Conservation (phyloP, 257 asterid genomes). For the Coffea canephora region DNA sequence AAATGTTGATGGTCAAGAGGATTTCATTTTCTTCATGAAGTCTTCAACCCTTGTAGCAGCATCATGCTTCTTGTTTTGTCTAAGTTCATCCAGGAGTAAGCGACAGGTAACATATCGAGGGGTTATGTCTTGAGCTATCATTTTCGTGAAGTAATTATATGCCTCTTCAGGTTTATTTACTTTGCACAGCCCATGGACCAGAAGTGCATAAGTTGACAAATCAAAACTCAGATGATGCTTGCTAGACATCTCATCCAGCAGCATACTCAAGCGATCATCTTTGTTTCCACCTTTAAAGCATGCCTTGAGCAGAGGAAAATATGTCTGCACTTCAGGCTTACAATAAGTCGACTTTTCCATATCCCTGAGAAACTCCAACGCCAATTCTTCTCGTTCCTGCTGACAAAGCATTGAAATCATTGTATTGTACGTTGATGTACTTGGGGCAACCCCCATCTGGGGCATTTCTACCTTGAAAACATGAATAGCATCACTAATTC, state of each 20-base stretch:
- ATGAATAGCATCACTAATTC: conserved; percentile 43
- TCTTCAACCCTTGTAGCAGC: conserved; percentile 55
- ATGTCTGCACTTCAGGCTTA: conserved; percentile 80
- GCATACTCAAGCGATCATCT: conserved; percentile 24
- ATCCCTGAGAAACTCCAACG: conserved; percentile 44
- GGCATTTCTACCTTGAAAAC: conserved; percentile 60
- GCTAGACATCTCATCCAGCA: conserved; percentile 56
- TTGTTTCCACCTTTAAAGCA: conserved; percentile 41
- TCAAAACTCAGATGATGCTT: conserved; percentile 69
- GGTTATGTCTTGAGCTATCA: conserved; percentile 58
- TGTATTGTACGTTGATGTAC: conserved; percentile 72
- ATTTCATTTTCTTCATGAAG: conserved; percentile 65
- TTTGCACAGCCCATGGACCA: conserved; percentile 81
- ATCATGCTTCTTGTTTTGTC: conserved; percentile 50
- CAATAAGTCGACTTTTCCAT: conserved; percentile 57
- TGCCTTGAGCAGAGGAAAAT: conserved; percentile 58
- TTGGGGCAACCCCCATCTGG: conserved; percentile 42
- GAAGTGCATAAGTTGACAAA: conserved; percentile 68
- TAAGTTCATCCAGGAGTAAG: conserved; percentile 59
- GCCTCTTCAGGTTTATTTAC: conserved; percentile 57
- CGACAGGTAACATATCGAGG: conserved; percentile 81
- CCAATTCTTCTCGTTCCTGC: conserved; percentile 47
- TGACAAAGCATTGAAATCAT: conserved; percentile 82
- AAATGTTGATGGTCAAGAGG: conserved; percentile 28
- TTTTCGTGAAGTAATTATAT: conserved; percentile 52